Base-by-base conservation (phyloP, 2,329 filamentous ascomycete species). In the Exophiala oligosperma region DNA sequence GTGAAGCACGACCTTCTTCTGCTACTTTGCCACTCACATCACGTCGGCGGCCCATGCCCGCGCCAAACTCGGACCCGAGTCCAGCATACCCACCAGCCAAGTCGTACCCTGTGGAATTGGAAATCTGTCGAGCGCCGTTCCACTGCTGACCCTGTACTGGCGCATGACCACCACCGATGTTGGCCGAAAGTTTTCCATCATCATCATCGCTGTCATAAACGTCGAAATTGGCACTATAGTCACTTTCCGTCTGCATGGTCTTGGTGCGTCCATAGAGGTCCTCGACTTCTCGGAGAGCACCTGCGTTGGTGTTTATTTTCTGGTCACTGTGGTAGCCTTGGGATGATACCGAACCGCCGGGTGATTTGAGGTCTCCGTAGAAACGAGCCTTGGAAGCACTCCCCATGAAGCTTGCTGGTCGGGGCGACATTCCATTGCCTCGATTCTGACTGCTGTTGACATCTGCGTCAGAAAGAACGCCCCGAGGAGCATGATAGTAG, bases 21-120 rank as follows among this genome's bases (percentile, higher is more conserved):
- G 73, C 76, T 12, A 78, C 65, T 55, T 78, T 78, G 2, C 76
- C 77, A 56, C 76, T 78, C 17, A 79, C 77, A 54, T 79, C 76
- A 41, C 76, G 70, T 53, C 76, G 68, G 54, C 77, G 69, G n/a
- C 76, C 76, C 37, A 79, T 75, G 1, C 76, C 76, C 11, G 46
- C 56, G 8, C 65, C 66, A 54, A 68, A 68, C 29, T 67, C 65
- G 5, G 63, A 51, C 2, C 63, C 65, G 3, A 68, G 51, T 9
- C 64, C 66, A 21, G 65, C 66, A 60, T 68, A 68, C 2, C 63
- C 61, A 17, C 51, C 48, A 29, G 62, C 48, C 12, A 66, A 49
- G 43, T 68, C 65, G 38, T 56, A 51, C 1, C 62, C 66, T 17
- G 65, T 68, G 8, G 65, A 64, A 52, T 63, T 66, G 6, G 64